These are phyloP conservation scores for Crithidia fasciculata DNA, from an alignment of 208 protist species.

Conservation along the genomic window DNA sequence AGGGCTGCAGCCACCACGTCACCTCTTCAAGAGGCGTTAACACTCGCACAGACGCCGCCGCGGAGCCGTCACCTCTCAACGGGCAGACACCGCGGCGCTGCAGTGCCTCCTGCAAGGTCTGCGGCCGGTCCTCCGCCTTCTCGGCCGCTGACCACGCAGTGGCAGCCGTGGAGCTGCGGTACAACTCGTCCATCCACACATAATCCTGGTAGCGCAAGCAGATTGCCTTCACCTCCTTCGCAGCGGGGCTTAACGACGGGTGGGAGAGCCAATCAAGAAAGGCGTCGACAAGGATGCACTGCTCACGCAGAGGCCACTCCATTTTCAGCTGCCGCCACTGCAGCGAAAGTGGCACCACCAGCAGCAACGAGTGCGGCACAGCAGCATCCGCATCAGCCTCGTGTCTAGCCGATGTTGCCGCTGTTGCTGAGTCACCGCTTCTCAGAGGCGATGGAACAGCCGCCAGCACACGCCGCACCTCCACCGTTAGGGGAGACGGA, in stretches of 20 bases:
- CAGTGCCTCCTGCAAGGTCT: background rate
- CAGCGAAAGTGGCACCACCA: conserved; percentile 12
- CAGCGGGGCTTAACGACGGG: too few species aligned
- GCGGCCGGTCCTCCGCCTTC: background rate
- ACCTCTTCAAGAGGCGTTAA: conserved; percentile 27
- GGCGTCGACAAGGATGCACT: background rate
- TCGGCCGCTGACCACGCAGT: background rate
- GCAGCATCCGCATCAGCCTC: too few species aligned
- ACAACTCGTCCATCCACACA: conserved; percentile 7
- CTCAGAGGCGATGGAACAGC: background rate
- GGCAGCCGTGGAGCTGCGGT: background rate
- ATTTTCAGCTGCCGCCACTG: conserved; percentile 22
- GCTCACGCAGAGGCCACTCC: conserved; percentile 13
- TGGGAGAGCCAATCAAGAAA: background rate
- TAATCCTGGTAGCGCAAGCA: conserved; percentile 34
- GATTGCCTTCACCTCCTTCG: too few species aligned
- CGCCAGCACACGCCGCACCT: background rate
- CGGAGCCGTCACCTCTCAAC: background rate
- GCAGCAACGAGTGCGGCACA: too few species aligned
- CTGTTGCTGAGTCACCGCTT: background rate
- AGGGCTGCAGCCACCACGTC: conserved; percentile 19
- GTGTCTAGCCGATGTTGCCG: background rate
- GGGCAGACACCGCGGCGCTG: background rate
- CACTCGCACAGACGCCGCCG: conserved; percentile 3
- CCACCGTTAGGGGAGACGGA: background rate